Conservation (phyloP, 192 early-diverging fungal genomes). For the Backusella circina region DNA sequence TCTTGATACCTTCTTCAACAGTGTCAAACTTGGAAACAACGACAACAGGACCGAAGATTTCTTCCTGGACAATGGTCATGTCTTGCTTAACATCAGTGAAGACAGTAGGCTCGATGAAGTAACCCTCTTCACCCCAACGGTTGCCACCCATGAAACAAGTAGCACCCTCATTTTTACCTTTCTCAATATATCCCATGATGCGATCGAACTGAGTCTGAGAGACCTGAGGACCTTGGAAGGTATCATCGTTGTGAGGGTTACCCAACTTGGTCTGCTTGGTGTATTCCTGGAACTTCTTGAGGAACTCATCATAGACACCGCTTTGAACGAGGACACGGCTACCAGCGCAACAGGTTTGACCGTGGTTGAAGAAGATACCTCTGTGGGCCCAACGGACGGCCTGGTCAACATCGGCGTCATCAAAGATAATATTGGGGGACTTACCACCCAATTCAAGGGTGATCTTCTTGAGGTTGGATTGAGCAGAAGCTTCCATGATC, state of each 20-base stretch:
- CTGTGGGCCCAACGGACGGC: slow-evolving; percentile 65
- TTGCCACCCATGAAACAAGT: slow-evolving; percentile 54
- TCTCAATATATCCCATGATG: slow-evolving; percentile 58
- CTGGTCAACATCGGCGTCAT: slow-evolving; percentile 72
- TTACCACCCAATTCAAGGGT: slow-evolving; percentile 90
- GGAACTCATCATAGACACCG: slow-evolving; percentile 65
- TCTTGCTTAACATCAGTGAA: slow-evolving; percentile 59
- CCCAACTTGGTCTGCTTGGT: slow-evolving; percentile 58
- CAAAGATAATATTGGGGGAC: slow-evolving; percentile 79
- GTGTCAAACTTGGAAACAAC: slow-evolving; percentile 69
- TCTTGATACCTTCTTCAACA: slow-evolving; percentile 67
- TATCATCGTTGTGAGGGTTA: slow-evolving; percentile 57
- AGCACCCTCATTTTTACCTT: slow-evolving; percentile 59
- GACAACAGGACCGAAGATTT: slow-evolving; percentile 89
- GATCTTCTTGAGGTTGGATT: slow-evolving; percentile 67
- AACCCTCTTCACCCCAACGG: slow-evolving; percentile 61
- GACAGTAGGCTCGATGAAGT: slow-evolving; percentile 77
- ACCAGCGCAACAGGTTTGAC: slow-evolving; percentile 78
- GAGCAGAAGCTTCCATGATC: slow-evolving; percentile 58
- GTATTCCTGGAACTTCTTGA: slow-evolving; percentile 54
- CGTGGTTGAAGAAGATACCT: slow-evolving; percentile 77
- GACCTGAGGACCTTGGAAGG: slow-evolving; percentile 71
- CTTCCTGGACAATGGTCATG: slow-evolving; percentile 61
- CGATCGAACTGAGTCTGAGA: slow-evolving; percentile 59
- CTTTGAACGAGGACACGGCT: slow-evolving; percentile 78